Conservation (phyloP, 768 basidiomycete species). For the Tulasnella sp. region DNA sequence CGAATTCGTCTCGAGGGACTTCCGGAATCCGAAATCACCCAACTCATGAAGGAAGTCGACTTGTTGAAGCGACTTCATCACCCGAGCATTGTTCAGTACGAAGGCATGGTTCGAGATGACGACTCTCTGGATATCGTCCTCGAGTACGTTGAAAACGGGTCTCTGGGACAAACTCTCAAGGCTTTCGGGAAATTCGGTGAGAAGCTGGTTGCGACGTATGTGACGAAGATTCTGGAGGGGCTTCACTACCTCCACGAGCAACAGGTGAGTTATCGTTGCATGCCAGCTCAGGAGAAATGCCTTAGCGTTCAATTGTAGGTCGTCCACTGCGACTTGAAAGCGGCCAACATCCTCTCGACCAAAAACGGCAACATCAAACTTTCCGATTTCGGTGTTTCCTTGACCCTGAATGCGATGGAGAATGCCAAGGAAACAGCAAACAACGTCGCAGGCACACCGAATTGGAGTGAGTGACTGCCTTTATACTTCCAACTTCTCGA, state of each 20-base stretch:
- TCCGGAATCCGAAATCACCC: conserved; percentile 85
- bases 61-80: conserved; percentile 88
- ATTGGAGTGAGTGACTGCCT: conserved; percentile 70
- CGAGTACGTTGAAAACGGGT: conserved; percentile 98
- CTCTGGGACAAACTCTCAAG: conserved; percentile 88
- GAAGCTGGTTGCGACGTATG: conserved; percentile 86
- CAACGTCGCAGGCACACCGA: conserved; percentile 91
- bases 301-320: conserved; percentile 54
- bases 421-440: conserved; percentile 54
- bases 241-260: conserved; percentile 88
- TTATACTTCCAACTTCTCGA: neutral
- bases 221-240: conserved; percentile 95
- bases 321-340: conserved; percentile 97
- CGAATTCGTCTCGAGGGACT: too few species aligned
- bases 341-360: conserved; percentile 97
- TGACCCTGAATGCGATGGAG: conserved; percentile 90
- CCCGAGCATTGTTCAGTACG: conserved; percentile 96
- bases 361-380: conserved; percentile 98
- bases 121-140: conserved; percentile 90
- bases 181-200: conserved; percentile 95
- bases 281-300: neutral
- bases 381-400: conserved; percentile 95
- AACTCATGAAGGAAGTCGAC: conserved; percentile 94
- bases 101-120: conserved; percentile 90
- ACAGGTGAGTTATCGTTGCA: conserved; percentile 41